Evolutionary conservation across 2,329 filamentous ascomycete species (phyloP).

Genomic region (Sarocladiaceae sp.): DNA sequence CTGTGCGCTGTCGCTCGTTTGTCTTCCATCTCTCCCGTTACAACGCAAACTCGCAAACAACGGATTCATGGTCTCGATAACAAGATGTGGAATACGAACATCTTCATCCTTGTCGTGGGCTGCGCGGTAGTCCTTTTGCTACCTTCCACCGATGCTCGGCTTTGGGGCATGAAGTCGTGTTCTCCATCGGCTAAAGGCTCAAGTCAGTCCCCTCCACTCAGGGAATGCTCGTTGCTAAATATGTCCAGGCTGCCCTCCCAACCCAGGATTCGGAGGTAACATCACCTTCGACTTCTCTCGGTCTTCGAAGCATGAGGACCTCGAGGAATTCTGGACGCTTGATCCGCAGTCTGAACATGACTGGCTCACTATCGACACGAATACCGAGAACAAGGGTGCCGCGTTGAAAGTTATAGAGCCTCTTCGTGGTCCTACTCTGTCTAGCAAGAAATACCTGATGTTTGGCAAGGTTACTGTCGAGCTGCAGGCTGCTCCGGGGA

Average conservation of each 20-base stretch:
- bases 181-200: conserved; percentile 21
- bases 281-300: conserved; percentile 57
- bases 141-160: neutral
- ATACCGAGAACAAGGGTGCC: conserved; percentile 23
- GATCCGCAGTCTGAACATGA: conserved; percentile 28
- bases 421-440: conserved; percentile 58
- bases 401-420: conserved; percentile 52
- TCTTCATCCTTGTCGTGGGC: neutral
- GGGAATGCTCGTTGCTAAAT: neutral
- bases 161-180: conserved; percentile 12
- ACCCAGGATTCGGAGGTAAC: conserved; percentile 61
- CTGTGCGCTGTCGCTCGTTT: neutral
- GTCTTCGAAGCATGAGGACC: conserved; percentile 40
- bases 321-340: conserved; percentile 23
- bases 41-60: neutral
- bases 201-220: conserved; percentile 14
- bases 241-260: conserved; percentile 49
- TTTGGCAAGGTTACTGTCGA: conserved; percentile 70
- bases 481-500: conserved; percentile 66
- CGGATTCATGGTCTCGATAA: neutral
- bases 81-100: neutral
- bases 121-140: too few relatives aligned
- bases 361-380: conserved; percentile 21
- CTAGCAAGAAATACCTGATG: conserved; percentile 75
- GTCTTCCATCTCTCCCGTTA: neutral